These are phyloP conservation scores for Penicillium argentinense DNA, from an alignment of 495 filamentous ascomycete species.

Conservation along the genomic window DNA sequence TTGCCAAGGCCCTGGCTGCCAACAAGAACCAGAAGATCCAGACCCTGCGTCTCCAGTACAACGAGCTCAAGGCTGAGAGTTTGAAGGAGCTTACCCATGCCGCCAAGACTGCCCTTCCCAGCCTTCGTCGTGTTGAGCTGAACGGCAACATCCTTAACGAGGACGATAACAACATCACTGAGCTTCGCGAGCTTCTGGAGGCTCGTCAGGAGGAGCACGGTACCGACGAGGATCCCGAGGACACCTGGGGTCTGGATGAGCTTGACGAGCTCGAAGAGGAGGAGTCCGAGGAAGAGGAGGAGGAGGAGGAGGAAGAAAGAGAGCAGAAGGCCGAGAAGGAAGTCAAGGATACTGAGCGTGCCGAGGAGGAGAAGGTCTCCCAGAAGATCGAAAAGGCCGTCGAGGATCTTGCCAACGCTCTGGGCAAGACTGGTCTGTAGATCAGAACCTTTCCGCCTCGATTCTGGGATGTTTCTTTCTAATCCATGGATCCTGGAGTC, in stretches of 20 bases:
- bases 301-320: constrained; percentile 65
- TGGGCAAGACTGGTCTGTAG: constrained; percentile 62
- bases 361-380: constrained; percentile 70
- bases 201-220: constrained; percentile 58
- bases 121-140: constrained; percentile 78
- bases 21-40: constrained; percentile 76
- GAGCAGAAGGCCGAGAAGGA: constrained; percentile 54
- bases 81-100: constrained; percentile 68
- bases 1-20: constrained; percentile 70
- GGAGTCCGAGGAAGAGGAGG: constrained; percentile 70
- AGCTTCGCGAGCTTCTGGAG: constrained; percentile 50
- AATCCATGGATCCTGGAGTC: constrained; percentile 1
- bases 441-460: not conserved
- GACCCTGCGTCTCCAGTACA: constrained; percentile 84
- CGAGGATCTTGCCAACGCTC: constrained; percentile 71
- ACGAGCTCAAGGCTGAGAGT: constrained; percentile 79
- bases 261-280: constrained; percentile 77
- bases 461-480: not conserved
- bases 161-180: constrained; percentile 66
- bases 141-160: constrained; percentile 95
- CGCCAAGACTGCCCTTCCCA: constrained; percentile 62
- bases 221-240: constrained; percentile 49
- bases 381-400: constrained; percentile 76
- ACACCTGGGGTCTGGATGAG: constrained; percentile 81
- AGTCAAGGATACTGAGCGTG: constrained; percentile 68